Percentiles rank a stretch among this genome's conserved stretches.
Conservation (phyloP, 805 yeast genomes). For the Starmera dryadoides region DNA sequence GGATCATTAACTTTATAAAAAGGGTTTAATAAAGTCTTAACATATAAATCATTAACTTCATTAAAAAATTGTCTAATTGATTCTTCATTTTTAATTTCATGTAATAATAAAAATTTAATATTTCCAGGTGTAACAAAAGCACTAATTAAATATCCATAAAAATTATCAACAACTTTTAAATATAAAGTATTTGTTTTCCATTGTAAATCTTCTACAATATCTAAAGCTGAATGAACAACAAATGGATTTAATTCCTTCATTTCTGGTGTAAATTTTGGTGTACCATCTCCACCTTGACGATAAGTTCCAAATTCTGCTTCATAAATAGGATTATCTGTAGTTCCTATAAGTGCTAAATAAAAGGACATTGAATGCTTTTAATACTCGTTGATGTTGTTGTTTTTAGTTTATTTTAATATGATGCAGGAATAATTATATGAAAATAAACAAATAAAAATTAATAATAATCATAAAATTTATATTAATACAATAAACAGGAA, state of each 20-base stretch:
- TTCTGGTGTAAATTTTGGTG: constrained; percentile 48
- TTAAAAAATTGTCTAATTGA: constrained; percentile 74
- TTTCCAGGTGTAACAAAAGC: constrained; percentile 88
- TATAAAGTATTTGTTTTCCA: constrained; percentile 65
- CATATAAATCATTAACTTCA: constrained; percentile 83
- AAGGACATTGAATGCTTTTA: constrained; percentile 67
- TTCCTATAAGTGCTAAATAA: constrained; percentile 84
- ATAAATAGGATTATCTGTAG: constrained; percentile 78
- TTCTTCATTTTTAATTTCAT: constrained; percentile 56
- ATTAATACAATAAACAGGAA: too few species aligned
- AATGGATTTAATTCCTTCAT: constrained; percentile 81
- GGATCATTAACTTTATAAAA: constrained; percentile 75
- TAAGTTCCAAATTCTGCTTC: constrained; percentile 80
- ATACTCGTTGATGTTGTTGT: too few species aligned
- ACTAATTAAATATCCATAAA: constrained; percentile 75
- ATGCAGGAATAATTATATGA: too few species aligned
- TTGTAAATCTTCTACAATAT: constrained; percentile 84
- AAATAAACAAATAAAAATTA: too few species aligned
- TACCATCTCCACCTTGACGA: constrained; percentile 61
- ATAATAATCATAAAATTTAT: too few species aligned
- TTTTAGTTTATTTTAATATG: too few species aligned
- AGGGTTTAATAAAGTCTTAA: constrained; percentile 79
- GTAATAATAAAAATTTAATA: constrained; percentile 68
- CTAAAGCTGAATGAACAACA: constrained; percentile 81
- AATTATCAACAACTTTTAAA: constrained; percentile 75